Base-by-base conservation (phyloP, 2,329 filamentous ascomycete species). In the Paecilomyces fulvus region DNA sequence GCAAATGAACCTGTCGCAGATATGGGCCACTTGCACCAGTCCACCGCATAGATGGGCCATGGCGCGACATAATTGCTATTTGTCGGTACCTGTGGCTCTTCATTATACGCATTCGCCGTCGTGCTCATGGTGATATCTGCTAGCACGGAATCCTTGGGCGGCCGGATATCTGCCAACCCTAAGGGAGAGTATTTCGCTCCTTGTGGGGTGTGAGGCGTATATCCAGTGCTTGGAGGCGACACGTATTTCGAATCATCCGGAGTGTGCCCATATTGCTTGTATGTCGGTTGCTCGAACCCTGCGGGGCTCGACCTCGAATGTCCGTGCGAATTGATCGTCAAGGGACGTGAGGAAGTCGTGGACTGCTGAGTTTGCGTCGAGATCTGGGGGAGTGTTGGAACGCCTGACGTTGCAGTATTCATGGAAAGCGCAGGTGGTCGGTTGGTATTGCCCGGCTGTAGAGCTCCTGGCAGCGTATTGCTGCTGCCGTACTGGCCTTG, bases 11-110 rank as follows among this genome's bases (percentile, higher is more conserved):
- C 71, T 37, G 86, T 65, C 75, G 85, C 66, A 46, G 90, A 84
- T 2, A 92, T 86, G 14, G 89, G 85, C 92, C 94, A 99, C 75
- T 99, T 99, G 78, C 94, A 99, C 94, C 94, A 99, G 76, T 99
- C 94, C 66, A 95, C 92, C 11, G 94, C 92, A 72, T 97, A 99
- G 55, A 95, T 86, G 12, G 91, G 88, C 90, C 94, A 99, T 0
- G 92, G 92, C 3, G 92, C 91, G 60, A 95, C 77, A 69, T 96
- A 96, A 71, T 92, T 96, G 79, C 90, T 95, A 61, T 92, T 95
- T 5, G 69, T 89, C 73, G 69, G 87, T 71, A 73, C 83, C 78
- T 60, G 83, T 70, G 68, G 83, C 83, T 84, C 83, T 53, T 84
- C 79, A 66, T 91, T 88, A 68, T 87, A 87, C 53, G 82, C 80